phyloP scores from a whole-genome alignment of 1,284 basidiomycete species.

The Microbotryum saponariae region DNA sequence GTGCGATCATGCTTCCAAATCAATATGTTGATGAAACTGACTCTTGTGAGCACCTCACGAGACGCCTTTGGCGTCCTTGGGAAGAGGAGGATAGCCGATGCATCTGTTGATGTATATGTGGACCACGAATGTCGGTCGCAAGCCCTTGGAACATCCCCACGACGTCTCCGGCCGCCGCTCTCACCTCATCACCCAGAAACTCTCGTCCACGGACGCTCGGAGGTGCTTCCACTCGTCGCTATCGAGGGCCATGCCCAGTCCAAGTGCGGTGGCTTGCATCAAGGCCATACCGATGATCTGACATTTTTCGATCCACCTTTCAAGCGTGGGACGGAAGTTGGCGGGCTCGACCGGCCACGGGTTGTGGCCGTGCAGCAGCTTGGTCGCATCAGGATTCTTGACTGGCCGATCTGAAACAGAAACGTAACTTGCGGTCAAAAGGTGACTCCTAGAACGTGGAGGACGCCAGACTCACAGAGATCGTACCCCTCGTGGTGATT shows the following conservation, averaged over 20 bases:
- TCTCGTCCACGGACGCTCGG: conserved; percentile 60
- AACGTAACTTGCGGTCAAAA: background rate
- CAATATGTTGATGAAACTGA: conserved; percentile 43
- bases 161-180: background rate
- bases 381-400: conserved; percentile 57
- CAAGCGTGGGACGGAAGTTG: conserved; percentile 55
- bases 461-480: conserved; percentile 1
- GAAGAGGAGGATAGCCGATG: conserved; percentile 73
- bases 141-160: no score
- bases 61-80: conserved; percentile 62
- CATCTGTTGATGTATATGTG: no score
- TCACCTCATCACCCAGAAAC: conserved; percentile 75
- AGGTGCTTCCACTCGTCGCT: conserved; percentile 60
- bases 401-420: conserved; percentile 39
- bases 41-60: conserved; percentile 82
- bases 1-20: no score
- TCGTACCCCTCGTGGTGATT: conserved; percentile 5
- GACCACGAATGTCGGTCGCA: no score
- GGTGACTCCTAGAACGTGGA: background rate
- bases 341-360: conserved; percentile 56
- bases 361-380: conserved; percentile 67
- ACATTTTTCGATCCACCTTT: conserved; percentile 72
- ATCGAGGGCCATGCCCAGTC: conserved; percentile 56
- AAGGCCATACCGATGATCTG: conserved; percentile 61
- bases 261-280: conserved; percentile 75